These are phyloP conservation scores for Phyllostachys edulis DNA, from an alignment of 176 grass and related monocot species.

Conservation along the genomic window DNA sequence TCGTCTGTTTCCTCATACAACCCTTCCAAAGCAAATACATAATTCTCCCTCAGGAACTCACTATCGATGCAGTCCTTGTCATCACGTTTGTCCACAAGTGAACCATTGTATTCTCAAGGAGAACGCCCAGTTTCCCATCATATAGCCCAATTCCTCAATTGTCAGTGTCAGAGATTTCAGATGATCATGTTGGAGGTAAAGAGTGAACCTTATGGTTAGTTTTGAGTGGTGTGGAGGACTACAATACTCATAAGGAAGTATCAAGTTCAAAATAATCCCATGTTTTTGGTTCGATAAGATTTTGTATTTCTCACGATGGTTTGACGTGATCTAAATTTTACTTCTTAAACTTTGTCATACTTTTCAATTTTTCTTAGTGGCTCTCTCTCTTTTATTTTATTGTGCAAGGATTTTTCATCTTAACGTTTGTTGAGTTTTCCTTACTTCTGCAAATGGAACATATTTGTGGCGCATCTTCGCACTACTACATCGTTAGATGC, in stretches of 20 bases:
- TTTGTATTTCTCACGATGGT: neutral
- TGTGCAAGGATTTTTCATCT: neutral
- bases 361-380: neutral
- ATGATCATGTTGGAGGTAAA: conserved; percentile 76
- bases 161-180: conserved; percentile 84
- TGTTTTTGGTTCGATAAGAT: neutral
- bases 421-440: neutral
- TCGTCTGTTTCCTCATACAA: conserved; percentile 93
- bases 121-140: conserved; percentile 47
- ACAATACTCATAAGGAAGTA: neutral
- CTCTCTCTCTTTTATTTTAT: neutral
- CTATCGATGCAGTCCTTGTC: conserved; percentile 67
- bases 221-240: neutral
- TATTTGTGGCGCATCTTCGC: neutral
- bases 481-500: neutral
- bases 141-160: conserved; percentile 67
- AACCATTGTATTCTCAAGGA: conserved; percentile 52
- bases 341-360: neutral
- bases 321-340: neutral
- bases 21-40: conserved; percentile 69
- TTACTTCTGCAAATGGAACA: conserved; percentile 1
- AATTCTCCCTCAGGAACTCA: conserved; percentile 62
- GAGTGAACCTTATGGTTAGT: conserved; percentile 8
- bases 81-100: conserved; percentile 66
- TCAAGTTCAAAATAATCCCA: neutral